Percentiles rank a stretch among this genome's conserved stretches.
Conservation (phyloP, 768 basidiomycete species). For the Neoboletus brunneissimus region DNA sequence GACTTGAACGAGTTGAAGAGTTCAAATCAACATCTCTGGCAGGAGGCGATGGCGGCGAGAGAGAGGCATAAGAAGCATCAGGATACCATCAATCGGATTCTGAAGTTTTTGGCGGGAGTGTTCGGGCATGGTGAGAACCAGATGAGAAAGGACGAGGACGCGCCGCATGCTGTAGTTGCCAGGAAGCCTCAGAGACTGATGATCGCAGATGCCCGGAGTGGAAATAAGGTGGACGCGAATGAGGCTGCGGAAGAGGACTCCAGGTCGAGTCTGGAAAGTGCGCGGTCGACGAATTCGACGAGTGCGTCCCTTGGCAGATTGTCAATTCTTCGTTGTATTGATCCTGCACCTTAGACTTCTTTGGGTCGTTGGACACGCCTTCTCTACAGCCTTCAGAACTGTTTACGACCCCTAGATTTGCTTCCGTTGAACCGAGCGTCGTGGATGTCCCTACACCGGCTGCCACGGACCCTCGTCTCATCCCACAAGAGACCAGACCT, state of each 20-base stretch:
- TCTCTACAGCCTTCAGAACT: conserved; percentile 36
- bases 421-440: conserved; percentile 26
- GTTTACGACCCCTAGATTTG: conserved; percentile 23
- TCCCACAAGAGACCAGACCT: conserved; percentile 16
- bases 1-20: conserved; percentile 87
- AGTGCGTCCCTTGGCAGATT: not conserved
- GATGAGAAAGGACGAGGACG: conserved; percentile 34
- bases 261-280: conserved; percentile 28
- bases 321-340: not conserved
- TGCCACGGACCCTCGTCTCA: conserved; percentile 9
- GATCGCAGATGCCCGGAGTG: conserved; percentile 55
- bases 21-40: conserved; percentile 90
- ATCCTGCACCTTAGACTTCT: conserved; percentile 32
- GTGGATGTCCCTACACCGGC: conserved; percentile 16
- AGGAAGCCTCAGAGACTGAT: conserved; percentile 56
- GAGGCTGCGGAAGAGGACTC: conserved; percentile 44
- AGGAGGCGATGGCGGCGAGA: conserved; percentile 77
- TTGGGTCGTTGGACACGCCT: conserved; percentile 49
- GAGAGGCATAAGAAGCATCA: conserved; percentile 88
- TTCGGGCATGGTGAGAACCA: conserved; percentile 60
- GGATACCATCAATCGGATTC: conserved; percentile 92
- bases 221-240: conserved; percentile 34
- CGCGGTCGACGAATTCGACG: conserved; percentile 16
- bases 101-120: conserved; percentile 91
- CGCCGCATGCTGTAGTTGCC: conserved; percentile 45